Percentiles rank a stretch among this genome's conserved stretches.
These are phyloP conservation scores for Porphyrellus cyaneotinctus DNA, from an alignment of 768 basidiomycete genomes.

Conservation along the genomic window DNA sequence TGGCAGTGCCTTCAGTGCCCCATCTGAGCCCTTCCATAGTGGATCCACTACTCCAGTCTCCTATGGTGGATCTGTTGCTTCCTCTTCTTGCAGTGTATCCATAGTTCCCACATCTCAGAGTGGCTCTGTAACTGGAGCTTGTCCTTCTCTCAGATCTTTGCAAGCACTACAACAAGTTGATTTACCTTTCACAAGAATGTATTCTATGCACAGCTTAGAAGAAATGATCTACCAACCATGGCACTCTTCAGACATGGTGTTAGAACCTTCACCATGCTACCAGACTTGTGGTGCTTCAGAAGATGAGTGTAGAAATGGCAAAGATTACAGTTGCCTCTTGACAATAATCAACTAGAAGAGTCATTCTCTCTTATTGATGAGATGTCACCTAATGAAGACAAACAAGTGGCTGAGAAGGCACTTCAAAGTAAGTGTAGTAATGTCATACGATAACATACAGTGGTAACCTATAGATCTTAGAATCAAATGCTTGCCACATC, in stretches of 20 bases:
- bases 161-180: too few relatives aligned
- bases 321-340: too few relatives aligned
- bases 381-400: too few relatives aligned
- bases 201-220: background rate
- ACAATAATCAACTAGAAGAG: too few relatives aligned
- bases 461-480: too few relatives aligned
- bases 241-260: background rate
- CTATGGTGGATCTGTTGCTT: too few relatives aligned
- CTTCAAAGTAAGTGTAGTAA: background rate
- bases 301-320: too few relatives aligned
- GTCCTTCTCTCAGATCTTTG: background rate
- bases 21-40: too few relatives aligned
- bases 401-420: background rate
- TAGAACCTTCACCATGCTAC: background rate
- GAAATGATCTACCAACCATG: background rate
- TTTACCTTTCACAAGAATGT: background rate
- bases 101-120: background rate
- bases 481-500: too few relatives aligned
- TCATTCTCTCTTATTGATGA: background rate
- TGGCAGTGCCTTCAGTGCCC: background rate
- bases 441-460: too few relatives aligned
- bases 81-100: background rate
- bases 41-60: too few relatives aligned
- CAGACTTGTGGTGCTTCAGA: too few relatives aligned
- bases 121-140: background rate